Conservation (phyloP, 345 rosid genomes). For the Isatis tinctoria region DNA sequence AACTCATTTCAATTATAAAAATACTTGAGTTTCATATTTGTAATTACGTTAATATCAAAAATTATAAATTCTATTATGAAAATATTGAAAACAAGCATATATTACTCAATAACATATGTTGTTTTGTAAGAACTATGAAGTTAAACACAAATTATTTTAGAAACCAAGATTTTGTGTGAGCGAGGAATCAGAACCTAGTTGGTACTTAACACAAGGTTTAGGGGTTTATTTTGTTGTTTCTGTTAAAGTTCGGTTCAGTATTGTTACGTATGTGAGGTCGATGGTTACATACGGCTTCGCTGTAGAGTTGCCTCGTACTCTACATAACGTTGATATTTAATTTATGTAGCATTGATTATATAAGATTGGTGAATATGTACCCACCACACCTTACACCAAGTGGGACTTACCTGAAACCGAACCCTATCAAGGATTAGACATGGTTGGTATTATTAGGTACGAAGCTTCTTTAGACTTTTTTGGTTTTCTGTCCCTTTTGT, state of each 20-base stretch:
- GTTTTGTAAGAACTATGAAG: no score
- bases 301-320: conserved; percentile 22
- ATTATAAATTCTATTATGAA: no score
- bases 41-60: no score
- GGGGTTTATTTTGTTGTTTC: background rate
- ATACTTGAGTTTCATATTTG: no score
- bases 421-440: conserved; percentile 20
- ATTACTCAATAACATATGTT: no score
- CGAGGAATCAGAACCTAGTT: no score
- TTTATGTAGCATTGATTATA: background rate
- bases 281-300: background rate
- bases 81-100: no score
- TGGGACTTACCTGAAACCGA: conserved; percentile 31
- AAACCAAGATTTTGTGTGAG: no score
- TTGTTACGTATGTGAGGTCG: background rate
- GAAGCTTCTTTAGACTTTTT: conserved; percentile 22
- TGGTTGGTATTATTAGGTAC: conserved; percentile 36
- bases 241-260: background rate
- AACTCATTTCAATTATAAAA: no score
- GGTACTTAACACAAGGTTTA: background rate
- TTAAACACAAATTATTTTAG: no score
- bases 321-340: conserved; percentile 11
- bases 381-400: conserved; percentile 29
- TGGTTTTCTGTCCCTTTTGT: background rate
- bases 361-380: conserved; percentile 23